These are phyloP conservation scores for Lactifluus rugatus DNA, from an alignment of 768 basidiomycete genomes.

Conservation along the genomic window DNA sequence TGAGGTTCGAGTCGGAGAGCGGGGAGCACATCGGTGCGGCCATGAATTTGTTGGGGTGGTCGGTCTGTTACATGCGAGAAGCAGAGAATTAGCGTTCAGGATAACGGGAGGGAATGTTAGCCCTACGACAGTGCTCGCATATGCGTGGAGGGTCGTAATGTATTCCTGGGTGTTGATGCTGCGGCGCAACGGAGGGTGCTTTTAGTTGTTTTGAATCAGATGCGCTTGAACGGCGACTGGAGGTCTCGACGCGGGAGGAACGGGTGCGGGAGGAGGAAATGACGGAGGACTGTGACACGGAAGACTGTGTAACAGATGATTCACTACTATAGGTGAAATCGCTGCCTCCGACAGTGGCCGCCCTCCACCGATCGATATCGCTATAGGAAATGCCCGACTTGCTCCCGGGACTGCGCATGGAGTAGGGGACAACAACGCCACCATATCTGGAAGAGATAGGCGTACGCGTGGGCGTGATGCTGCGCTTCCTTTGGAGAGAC, in stretches of 20 bases:
- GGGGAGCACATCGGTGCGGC: slow-evolving; percentile 20
- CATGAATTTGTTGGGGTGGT: slow-evolving; percentile 15
- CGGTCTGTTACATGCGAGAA: neutral
- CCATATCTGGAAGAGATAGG: neutral
- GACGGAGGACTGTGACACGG: slow-evolving; percentile 8
- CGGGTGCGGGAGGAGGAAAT: slow-evolving; percentile 6
- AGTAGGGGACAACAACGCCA: slow-evolving; percentile 6
- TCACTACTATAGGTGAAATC: slow-evolving; percentile 15
- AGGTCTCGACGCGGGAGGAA: slow-evolving; percentile 2
- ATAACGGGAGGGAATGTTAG: neutral
- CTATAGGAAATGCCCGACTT: slow-evolving; percentile 13
- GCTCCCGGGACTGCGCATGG: slow-evolving; percentile 5
- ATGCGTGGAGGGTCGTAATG: slow-evolving; percentile 3
- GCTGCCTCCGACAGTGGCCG: slow-evolving; percentile 4
- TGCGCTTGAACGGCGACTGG: neutral
- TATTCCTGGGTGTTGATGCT: neutral
- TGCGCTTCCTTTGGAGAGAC: slow-evolving; percentile 7
- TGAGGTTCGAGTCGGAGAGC: slow-evolving; percentile 20
- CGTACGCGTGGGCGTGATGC: slow-evolving; percentile 14
- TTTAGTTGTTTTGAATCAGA: neutral
- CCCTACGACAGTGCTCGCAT: slow-evolving; percentile 13
- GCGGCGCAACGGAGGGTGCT: neutral
- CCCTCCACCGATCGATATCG: slow-evolving; percentile 13
- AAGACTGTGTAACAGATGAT: slow-evolving; percentile 14
- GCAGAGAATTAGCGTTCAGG: neutral